These are phyloP conservation scores for Phytopythium kandeliae DNA, from an alignment of 352 stramenopile genomes.

Conservation along the genomic window DNA sequence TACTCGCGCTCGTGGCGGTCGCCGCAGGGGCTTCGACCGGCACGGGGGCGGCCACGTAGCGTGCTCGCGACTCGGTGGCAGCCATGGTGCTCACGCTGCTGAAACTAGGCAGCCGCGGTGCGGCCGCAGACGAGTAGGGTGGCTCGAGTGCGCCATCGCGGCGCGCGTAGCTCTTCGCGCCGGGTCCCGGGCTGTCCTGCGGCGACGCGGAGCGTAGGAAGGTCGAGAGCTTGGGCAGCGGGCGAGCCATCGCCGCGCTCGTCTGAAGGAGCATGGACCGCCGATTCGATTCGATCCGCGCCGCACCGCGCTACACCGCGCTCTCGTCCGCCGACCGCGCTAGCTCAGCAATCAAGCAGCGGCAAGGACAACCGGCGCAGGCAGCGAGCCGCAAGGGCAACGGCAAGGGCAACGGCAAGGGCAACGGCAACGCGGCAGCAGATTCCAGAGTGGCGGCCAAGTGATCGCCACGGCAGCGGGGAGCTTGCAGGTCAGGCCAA, in stretches of 20 bases:
- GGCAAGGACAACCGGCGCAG: too few species aligned
- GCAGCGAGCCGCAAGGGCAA: too few species aligned
- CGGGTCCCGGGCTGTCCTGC: background rate
- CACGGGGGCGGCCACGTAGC: background rate
- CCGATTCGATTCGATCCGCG: too few species aligned
- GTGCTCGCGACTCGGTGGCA: background rate
- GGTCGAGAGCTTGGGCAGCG: constrained; percentile 21
- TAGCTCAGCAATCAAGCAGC: too few species aligned
- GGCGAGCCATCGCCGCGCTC: constrained; percentile 3
- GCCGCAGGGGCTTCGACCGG: background rate
- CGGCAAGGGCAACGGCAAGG: too few species aligned
- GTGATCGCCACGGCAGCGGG: too few species aligned
- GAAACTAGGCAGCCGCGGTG: background rate
- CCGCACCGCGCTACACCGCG: too few species aligned
- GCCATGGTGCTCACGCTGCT: background rate
- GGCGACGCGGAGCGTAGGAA: constrained; percentile 11
- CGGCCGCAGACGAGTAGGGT: background rate
- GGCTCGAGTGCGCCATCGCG: background rate
- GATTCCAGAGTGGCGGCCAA: too few species aligned
- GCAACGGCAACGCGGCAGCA: too few species aligned
- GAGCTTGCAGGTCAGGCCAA: too few species aligned
- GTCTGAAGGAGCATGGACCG: constrained; percentile 9
- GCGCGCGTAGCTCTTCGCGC: background rate
- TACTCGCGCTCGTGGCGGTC: background rate
- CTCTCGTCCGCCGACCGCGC: too few species aligned